Evolutionary conservation across 2,329 filamentous ascomycete genomes (phyloP).

Genomic region (Apiospora saccharicola): DNA sequence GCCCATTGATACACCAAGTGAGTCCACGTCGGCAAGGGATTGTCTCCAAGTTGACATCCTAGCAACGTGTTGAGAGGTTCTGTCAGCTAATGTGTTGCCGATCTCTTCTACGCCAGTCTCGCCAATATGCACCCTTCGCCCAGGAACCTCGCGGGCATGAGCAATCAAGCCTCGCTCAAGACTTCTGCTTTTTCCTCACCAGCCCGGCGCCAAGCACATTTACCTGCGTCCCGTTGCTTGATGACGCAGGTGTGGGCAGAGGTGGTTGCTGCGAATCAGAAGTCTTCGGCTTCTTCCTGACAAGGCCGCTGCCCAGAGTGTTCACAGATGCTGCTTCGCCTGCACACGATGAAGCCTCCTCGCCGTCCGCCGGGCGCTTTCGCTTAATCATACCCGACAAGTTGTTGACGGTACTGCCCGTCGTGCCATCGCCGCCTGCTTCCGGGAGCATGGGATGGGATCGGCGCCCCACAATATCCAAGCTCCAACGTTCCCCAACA

Average conservation of each 20-base stretch:
- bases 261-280: constrained; percentile 29
- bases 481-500: constrained; percentile 60
- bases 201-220: constrained; percentile 60
- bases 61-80: not conserved
- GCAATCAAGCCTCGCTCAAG: not conserved
- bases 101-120: not conserved
- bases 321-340: constrained; percentile 38
- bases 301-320: constrained; percentile 46
- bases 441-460: constrained; percentile 35
- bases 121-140: not conserved
- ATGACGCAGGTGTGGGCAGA: constrained; percentile 12
- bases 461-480: constrained; percentile 55
- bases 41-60: not conserved
- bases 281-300: constrained; percentile 60
- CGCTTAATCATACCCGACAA: constrained; percentile 57
- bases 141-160: not conserved
- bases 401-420: constrained; percentile 49
- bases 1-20: not conserved
- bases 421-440: constrained; percentile 27
- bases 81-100: not conserved
- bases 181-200: constrained; percentile 59
- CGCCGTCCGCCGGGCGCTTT: constrained; percentile 46
- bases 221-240: constrained; percentile 34
- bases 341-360: constrained; percentile 15
- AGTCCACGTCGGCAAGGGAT: not conserved